Conservation (phyloP, 2,329 filamentous ascomycete genomes). For the Fusarium fujikuroi region DNA sequence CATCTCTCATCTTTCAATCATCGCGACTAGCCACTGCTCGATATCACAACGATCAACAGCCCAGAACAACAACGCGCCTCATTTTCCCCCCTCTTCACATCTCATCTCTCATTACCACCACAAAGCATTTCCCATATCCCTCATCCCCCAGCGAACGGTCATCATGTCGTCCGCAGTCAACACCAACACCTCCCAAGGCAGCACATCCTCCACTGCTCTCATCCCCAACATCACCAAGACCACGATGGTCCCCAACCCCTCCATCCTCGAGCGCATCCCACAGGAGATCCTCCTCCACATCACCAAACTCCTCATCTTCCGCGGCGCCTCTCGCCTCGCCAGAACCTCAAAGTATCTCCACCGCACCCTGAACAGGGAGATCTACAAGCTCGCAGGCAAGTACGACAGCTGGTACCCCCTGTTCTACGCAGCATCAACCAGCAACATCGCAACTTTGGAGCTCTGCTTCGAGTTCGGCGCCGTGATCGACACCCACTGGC, state of each 20-base stretch:
- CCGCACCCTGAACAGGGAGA: background rate
- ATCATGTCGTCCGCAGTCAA: background rate
- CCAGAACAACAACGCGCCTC: background rate
- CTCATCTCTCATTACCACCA: background rate
- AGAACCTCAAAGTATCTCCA: background rate
- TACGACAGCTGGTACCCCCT: background rate
- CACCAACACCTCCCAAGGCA: background rate
- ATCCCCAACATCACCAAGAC: background rate
- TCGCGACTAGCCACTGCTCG: background rate
- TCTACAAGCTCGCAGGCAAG: background rate
- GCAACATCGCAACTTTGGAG: background rate
- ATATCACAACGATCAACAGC: background rate
- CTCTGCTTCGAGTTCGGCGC: background rate
- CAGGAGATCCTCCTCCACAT: background rate
- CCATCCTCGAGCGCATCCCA: background rate
- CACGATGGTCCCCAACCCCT: background rate
- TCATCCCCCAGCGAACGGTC: background rate
- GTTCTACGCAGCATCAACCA: background rate
- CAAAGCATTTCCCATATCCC: accelerated
- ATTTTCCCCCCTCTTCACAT: background rate
- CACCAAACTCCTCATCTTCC: background rate
- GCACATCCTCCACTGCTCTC: background rate
- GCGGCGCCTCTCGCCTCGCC: background rate
- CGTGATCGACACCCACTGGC: background rate
- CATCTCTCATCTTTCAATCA: background rate